Conservation (phyloP, 2,329 filamentous ascomycete genomes). For the Alternaria sp. region DNA sequence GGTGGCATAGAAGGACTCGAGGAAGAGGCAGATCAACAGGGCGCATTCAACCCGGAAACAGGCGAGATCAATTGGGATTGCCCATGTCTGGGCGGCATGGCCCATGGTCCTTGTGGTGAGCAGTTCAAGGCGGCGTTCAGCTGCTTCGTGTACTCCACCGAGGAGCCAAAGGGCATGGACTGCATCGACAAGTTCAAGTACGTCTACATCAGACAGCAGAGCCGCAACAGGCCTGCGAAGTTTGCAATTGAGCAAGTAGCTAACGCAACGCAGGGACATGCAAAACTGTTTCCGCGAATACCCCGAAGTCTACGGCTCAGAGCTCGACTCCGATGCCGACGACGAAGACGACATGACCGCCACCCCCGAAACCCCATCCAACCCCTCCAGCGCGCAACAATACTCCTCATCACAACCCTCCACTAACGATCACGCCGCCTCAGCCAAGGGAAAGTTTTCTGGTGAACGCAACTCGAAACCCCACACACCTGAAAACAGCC, state of each 20-base stretch:
- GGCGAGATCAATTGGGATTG: constrained; percentile 99
- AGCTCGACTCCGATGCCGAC: constrained; percentile 81
- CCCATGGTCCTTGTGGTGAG: constrained; percentile 90
- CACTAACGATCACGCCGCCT: constrained; percentile 8
- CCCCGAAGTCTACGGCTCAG: constrained; percentile 90
- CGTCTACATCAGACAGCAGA: constrained; percentile 42
- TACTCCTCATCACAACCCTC: not conserved
- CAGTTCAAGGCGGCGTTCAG: constrained; percentile 96
- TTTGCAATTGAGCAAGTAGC: not conserved
- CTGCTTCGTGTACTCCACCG: constrained; percentile 94
- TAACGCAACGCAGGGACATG: constrained; percentile 72
- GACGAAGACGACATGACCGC: constrained; percentile 61
- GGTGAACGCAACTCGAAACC: constrained; percentile 15
- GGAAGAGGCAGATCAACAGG: constrained; percentile 83
- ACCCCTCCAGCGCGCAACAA: not conserved
- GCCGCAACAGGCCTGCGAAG: not conserved
- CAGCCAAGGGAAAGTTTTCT: constrained; percentile 9
- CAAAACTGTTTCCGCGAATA: constrained; percentile 94
- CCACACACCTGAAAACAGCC: constrained; percentile 13
- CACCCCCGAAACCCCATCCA: constrained; percentile 5
- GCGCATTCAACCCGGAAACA: constrained; percentile 96
- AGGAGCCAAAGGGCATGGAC: constrained; percentile 97
- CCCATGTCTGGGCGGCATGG: constrained; percentile 96
- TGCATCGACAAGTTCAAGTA: constrained; percentile 98
- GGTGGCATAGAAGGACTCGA: constrained; percentile 66